Conservation (phyloP, 805 yeast genomes). For the Huiozyma sinensis region DNA sequence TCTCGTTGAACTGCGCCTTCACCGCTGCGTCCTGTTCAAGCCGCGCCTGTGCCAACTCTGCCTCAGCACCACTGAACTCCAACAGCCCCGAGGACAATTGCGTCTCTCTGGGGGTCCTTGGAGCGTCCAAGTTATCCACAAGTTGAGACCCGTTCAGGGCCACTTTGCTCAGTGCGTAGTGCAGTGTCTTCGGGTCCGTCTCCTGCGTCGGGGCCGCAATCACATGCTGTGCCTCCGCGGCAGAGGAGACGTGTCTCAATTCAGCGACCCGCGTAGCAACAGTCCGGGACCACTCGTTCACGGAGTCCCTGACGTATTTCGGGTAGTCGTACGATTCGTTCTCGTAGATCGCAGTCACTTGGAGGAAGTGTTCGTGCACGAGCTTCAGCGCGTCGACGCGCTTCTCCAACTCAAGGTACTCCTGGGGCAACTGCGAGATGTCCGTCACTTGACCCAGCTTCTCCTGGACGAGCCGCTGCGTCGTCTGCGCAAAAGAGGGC, state of each 20-base stretch:
- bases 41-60: constrained; percentile 71
- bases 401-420: constrained; percentile 63
- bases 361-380: constrained; percentile 48
- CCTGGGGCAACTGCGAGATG: constrained; percentile 75
- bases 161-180: constrained; percentile 73
- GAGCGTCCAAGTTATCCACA: constrained; percentile 14
- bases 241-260: constrained; percentile 60
- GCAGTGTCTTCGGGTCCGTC: constrained; percentile 63
- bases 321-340: constrained; percentile 80
- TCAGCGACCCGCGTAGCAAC: constrained; percentile 54
- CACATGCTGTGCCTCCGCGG: constrained; percentile 76
- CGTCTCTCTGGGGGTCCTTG: constrained; percentile 28
- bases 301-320: constrained; percentile 59
- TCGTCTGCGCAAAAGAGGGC: constrained; percentile 71
- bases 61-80: constrained; percentile 57
- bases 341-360: constrained; percentile 49
- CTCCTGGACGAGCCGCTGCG: constrained; percentile 71
- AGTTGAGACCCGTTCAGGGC: constrained; percentile 37
- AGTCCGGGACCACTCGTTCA: constrained; percentile 58
- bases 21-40: constrained; percentile 72
- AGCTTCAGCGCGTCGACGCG: constrained; percentile 63
- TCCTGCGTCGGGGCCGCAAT: constrained; percentile 39
- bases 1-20: constrained; percentile 55
- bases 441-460: constrained; percentile 71
- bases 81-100: constrained; percentile 45